Conservation (phyloP, 2,329 filamentous ascomycete genomes). For the Didymella exigua region DNA sequence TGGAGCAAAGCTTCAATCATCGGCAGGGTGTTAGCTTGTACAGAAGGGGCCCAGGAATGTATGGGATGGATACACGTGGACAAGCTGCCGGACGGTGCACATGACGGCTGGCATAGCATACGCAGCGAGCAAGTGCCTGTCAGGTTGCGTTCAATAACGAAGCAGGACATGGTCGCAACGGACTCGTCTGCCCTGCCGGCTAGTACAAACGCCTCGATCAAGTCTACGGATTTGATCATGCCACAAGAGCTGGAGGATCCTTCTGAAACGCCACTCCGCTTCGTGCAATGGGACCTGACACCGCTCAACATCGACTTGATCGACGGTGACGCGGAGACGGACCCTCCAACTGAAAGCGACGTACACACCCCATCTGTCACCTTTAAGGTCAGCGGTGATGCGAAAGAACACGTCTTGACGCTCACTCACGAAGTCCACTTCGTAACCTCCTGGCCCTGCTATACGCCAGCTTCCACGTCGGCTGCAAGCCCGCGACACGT, state of each 20-base stretch:
- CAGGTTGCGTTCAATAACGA: slow-evolving; percentile 48
- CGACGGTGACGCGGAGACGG: slow-evolving; percentile 28
- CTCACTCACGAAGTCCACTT: slow-evolving; percentile 60
- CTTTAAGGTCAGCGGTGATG: slow-evolving; percentile 35
- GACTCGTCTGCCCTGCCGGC: slow-evolving; percentile 47
- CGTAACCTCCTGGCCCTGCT: slow-evolving; percentile 61
- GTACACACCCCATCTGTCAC: slow-evolving; percentile 40
- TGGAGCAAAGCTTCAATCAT: slow-evolving; percentile 64
- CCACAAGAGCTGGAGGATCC: slow-evolving; percentile 40
- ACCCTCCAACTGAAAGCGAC: slow-evolving; percentile 25
- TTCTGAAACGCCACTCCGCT: slow-evolving; percentile 25
- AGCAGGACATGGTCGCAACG: slow-evolving; percentile 36
- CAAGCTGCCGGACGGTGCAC: slow-evolving; percentile 48
- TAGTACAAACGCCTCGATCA: slow-evolving; percentile 21
- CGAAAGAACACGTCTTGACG: slow-evolving; percentile 32
- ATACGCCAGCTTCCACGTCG: slow-evolving; percentile 45
- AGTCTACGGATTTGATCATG: slow-evolving; percentile 46
- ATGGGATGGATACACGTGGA: slow-evolving; percentile 61
- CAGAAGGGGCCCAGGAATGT: slow-evolving; percentile 54
- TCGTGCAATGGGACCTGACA: slow-evolving; percentile 39
- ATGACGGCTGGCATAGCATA: slow-evolving; percentile 59
- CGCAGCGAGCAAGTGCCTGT: slow-evolving; percentile 41
- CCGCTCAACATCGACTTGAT: slow-evolving; percentile 29
- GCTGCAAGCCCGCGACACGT: slow-evolving; percentile 30
- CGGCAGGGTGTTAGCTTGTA: slow-evolving; percentile 58